A percentile compares a stretch with the other conserved stretches of the same genome.
Conservation (phyloP, 352 stramenopile genomes). For the Pythium aristosporum region DNA sequence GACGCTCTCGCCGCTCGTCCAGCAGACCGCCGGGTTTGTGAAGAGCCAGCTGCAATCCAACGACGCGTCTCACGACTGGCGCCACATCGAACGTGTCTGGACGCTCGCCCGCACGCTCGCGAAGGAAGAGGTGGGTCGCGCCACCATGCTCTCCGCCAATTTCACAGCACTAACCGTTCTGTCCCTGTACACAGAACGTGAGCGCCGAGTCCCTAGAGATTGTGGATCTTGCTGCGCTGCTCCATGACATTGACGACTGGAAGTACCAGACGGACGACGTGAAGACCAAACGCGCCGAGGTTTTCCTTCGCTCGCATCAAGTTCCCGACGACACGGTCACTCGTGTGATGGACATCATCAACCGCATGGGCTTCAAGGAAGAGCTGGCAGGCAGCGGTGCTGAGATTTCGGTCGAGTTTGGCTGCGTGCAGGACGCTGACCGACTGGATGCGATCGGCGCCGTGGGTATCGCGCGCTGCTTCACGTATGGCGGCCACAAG, state of each 20-base stretch:
- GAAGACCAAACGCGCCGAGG: constrained; percentile 54
- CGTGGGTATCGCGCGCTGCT: constrained; percentile 89
- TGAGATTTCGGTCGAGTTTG: constrained; percentile 63
- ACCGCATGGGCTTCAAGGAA: constrained; percentile 86
- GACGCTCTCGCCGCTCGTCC: constrained; percentile 47
- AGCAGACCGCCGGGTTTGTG: constrained; percentile 73
- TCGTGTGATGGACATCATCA: constrained; percentile 81
- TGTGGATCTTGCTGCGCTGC: constrained; percentile 79
- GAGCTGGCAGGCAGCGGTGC: constrained; percentile 44
- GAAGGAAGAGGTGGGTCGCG: constrained; percentile 57
- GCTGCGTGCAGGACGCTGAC: constrained; percentile 89
- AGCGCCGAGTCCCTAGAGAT: constrained; percentile 59
- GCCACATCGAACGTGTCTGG: constrained; percentile 89
- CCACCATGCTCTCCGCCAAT: background rate
- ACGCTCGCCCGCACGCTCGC: constrained; percentile 67
- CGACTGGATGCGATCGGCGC: constrained; percentile 90
- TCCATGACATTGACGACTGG: constrained; percentile 92
- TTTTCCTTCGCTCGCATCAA: constrained; percentile 55
- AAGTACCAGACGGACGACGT: constrained; percentile 75
- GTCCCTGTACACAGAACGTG: constrained; percentile 37
- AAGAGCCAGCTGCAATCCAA: constrained; percentile 67
- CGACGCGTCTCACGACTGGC: constrained; percentile 86
- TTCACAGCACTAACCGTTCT: background rate
- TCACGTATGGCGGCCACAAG: constrained; percentile 88
- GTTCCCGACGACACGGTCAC: constrained; percentile 48